Evolutionary conservation across 305 asterid species (phyloP).

Genomic region (Solanum hybrid): DNA sequence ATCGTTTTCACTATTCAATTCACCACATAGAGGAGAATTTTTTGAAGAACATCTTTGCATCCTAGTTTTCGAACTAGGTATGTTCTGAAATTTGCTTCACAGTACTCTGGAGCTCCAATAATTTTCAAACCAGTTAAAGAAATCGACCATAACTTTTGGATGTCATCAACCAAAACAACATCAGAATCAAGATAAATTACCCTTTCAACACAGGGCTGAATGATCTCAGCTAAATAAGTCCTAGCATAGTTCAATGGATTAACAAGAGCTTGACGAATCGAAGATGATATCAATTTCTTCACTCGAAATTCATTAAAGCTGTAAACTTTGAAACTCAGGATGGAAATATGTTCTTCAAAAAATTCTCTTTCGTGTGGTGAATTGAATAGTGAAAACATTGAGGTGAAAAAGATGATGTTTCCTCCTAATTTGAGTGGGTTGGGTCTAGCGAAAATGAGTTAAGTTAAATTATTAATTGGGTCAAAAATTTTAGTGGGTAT

Average conservation of each 20-base stretch:
- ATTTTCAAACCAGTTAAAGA: constrained; percentile 27
- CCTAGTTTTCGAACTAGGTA: constrained; percentile 9
- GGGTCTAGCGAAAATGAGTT: no score
- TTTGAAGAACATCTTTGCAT: no score
- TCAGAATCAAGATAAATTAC: constrained; percentile 62
- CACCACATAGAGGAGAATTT: no score
- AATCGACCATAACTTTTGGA: constrained; percentile 30
- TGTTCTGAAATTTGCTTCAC: constrained; percentile 31
- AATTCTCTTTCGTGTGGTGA: no score
- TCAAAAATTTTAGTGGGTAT: no score
- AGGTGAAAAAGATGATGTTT: no score
- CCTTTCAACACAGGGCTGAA: constrained; percentile 33
- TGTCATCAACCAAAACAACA: constrained; percentile 40
- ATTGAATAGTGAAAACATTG: no score
- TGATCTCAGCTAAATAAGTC: constrained; percentile 41
- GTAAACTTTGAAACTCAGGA: constrained; percentile 33
- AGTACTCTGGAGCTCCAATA: constrained; percentile 62
- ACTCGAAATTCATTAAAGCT: constrained; percentile 18
- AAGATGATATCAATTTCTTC: constrained; percentile 38
- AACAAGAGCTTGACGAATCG: constrained; percentile 58
- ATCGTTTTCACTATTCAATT: no score
- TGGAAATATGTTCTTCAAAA: constrained; percentile 28
- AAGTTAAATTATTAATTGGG: no score
- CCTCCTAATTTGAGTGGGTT: no score
- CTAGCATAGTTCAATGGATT: constrained; percentile 69